These are phyloP conservation scores for Camelina laxa DNA, from an alignment of 345 rosid species.

Conservation along the genomic window DNA sequence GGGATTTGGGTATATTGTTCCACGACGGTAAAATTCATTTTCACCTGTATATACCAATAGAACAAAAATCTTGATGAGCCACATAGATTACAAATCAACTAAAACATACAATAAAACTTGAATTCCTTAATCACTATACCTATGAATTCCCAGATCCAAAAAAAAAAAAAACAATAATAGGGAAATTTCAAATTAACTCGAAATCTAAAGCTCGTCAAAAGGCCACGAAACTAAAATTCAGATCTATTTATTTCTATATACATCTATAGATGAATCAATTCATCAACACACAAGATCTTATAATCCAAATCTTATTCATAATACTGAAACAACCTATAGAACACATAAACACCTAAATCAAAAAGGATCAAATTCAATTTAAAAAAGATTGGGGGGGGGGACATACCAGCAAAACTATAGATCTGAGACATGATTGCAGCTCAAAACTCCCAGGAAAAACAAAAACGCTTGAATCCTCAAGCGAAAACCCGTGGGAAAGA, in stretches of 20 bases:
- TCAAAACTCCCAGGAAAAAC: conserved; percentile 56
- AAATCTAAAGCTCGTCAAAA: too few relatives aligned
- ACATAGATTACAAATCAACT: background rate
- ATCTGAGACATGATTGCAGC: conserved; percentile 78
- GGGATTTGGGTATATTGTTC: conserved; percentile 71
- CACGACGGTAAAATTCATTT: conserved; percentile 75
- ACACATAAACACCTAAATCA: background rate
- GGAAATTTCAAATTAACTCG: background rate
- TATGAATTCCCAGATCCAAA: background rate
- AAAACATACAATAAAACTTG: background rate
- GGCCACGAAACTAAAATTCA: background rate
- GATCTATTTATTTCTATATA: conserved; percentile 22
- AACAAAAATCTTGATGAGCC: background rate
- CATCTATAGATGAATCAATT: background rate
- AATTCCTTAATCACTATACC: background rate
- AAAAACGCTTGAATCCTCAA: conserved; percentile 46
- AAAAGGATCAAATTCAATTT: background rate
- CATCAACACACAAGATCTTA: background rate
- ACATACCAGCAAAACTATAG: conserved; percentile 64
- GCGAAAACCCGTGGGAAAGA: conserved; percentile 78
- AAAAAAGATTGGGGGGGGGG: background rate
- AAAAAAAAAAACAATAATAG: background rate
- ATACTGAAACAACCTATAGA: background rate
- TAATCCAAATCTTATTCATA: background rate
- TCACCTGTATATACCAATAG: conserved; percentile 53